Conservation (phyloP, 257 asterid species). For the Solanum neorickii region DNA sequence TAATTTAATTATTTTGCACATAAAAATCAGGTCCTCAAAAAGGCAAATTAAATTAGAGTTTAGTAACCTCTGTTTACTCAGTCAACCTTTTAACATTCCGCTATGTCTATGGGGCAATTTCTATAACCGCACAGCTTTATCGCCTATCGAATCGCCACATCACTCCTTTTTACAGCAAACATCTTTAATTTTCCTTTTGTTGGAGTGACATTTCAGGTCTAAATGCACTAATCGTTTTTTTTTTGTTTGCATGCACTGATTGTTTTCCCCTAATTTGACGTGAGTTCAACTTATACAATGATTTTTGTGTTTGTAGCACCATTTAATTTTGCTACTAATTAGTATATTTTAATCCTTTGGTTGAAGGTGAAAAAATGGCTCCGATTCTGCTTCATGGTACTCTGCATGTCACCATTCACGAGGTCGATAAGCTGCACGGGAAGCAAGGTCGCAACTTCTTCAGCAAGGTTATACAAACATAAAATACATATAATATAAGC, state of each 20-base stretch:
- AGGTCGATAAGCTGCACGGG: constrained; percentile 21
- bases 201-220: neutral
- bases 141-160: neutral
- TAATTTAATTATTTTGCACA: neutral
- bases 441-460: constrained; percentile 15
- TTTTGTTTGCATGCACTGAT: neutral
- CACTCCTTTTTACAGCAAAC: neutral
- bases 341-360: neutral
- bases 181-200: neutral
- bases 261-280: neutral
- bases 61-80: neutral
- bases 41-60: neutral
- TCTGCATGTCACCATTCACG: constrained; percentile 33
- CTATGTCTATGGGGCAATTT: neutral
- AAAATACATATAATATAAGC: neutral
- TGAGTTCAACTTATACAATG: neutral
- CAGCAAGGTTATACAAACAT: constrained; percentile 17
- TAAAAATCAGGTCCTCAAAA: neutral
- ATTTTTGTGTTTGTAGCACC: neutral
- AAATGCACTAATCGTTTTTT: neutral
- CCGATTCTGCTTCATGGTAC: constrained; percentile 31
- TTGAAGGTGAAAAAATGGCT: constrained; percentile 22
- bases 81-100: neutral
- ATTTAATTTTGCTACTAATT: neutral
- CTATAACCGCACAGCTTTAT: neutral